Conservation (phyloP, 2,329 filamentous ascomycete genomes). For the Diplocarpon rosae region DNA sequence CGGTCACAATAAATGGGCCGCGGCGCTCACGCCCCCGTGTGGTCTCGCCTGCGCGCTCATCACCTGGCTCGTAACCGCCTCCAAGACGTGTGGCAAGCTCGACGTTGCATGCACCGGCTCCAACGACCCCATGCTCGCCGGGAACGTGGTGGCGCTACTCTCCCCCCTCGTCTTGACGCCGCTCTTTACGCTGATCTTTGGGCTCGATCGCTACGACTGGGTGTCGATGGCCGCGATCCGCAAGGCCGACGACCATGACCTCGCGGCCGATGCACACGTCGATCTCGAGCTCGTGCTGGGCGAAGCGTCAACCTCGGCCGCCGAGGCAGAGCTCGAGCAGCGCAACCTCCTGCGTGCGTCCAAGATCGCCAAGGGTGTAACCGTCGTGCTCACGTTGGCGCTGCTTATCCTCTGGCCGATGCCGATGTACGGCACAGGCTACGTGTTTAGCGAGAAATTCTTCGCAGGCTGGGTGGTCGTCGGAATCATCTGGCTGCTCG, state of each 20-base stretch:
- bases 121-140: constrained; percentile 82
- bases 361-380: constrained; percentile 37
- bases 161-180: constrained; percentile 67
- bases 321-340: constrained; percentile 32
- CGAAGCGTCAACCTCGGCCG: constrained; percentile 29
- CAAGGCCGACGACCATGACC: constrained; percentile 65
- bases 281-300: constrained; percentile 55
- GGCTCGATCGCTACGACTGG: constrained; percentile 70
- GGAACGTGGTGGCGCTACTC: constrained; percentile 73
- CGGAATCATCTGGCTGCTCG: constrained; percentile 72
- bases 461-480: constrained; percentile 74
- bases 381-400: constrained; percentile 53
- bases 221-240: constrained; percentile 70
- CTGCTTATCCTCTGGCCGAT: constrained; percentile 83
- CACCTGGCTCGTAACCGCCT: constrained; percentile 69
- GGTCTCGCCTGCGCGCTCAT: constrained; percentile 59
- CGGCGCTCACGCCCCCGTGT: constrained; percentile 56
- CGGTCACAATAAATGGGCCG: constrained; percentile 66
- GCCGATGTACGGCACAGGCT: constrained; percentile 75
- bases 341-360: constrained; percentile 42
- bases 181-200: constrained; percentile 57
- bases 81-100: constrained; percentile 56
- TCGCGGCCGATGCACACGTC: constrained; percentile 50
- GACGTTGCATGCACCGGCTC: constrained; percentile 65
- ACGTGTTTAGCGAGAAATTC: constrained; percentile 73